phyloP scores from a whole-genome alignment of 179 eudicot species.

The Beta lomatogona region DNA sequence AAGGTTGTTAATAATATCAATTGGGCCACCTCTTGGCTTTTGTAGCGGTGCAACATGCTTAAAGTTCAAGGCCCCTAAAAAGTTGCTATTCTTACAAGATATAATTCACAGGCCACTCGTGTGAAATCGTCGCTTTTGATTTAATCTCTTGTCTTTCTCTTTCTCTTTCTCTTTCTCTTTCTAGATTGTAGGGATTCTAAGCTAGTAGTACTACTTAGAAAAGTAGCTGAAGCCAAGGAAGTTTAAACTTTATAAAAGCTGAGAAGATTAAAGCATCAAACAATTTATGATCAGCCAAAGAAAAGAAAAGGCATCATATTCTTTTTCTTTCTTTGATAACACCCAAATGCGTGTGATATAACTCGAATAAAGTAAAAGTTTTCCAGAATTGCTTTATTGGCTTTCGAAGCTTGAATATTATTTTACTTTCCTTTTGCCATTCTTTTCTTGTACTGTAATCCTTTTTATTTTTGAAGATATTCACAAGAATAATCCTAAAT shows the following conservation, averaged over 20 bases:
- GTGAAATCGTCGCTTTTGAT: constrained; percentile 24
- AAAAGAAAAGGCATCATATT: constrained; percentile 30
- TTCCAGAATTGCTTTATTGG: not conserved
- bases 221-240: constrained; percentile 8
- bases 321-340: constrained; percentile 27
- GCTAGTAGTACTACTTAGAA: not conserved
- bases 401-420: constrained; percentile 27
- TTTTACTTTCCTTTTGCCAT: not conserved
- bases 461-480: not conserved
- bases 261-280: constrained; percentile 7
- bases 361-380: constrained; percentile 40
- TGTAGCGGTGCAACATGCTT: constrained; percentile 14
- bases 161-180: constrained; percentile 2
- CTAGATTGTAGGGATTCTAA: not conserved
- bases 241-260: constrained; percentile 16
- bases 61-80: constrained; percentile 18
- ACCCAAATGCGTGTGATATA: constrained; percentile 35
- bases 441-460: not conserved
- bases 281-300: constrained; percentile 28
- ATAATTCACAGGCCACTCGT: constrained; percentile 31
- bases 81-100: not conserved
- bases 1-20: not conserved
- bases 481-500: too few species aligned
- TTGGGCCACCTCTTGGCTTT: constrained; percentile 3
- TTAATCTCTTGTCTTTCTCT: constrained; percentile 6